Conservation (phyloP, 129 eudicot genomes). For the Flaveria brownii region DNA sequence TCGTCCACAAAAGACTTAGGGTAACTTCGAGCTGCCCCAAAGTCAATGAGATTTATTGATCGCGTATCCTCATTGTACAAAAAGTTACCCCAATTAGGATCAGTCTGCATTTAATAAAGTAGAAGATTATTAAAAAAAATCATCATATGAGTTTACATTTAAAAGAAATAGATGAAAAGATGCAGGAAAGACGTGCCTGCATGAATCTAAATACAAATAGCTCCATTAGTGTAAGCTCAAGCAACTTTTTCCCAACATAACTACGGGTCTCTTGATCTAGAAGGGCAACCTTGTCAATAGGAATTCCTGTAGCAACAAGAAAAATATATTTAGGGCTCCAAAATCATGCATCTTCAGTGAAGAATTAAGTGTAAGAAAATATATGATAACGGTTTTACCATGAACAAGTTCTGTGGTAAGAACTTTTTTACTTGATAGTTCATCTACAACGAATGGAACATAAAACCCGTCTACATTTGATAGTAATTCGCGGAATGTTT, state of each 20-base stretch:
- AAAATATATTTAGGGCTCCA: neutral
- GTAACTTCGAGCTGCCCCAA: constrained; percentile 92
- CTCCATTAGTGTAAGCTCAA: constrained; percentile 90
- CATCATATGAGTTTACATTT: neutral
- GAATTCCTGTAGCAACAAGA: constrained; percentile 57
- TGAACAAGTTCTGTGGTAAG: constrained; percentile 87
- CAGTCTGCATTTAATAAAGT: constrained; percentile 68
- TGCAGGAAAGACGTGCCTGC: constrained; percentile 63
- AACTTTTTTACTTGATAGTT: constrained; percentile 80
- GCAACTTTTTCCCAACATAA: constrained; percentile 83
- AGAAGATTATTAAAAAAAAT: constrained; percentile 25
- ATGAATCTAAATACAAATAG: constrained; percentile 86
- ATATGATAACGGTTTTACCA: constrained; percentile 44
- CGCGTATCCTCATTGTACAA: constrained; percentile 63
- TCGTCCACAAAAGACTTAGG: constrained; percentile 82
- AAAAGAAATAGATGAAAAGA: constrained; percentile 1
- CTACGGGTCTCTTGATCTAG: constrained; percentile 87
- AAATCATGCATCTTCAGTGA: neutral
- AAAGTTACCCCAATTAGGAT: constrained; percentile 96
- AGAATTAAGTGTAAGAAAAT: neutral
- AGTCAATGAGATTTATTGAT: constrained; percentile 84
- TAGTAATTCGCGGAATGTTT: constrained; percentile 57
- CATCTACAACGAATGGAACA: constrained; percentile 81
- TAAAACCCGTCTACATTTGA: constrained; percentile 70
- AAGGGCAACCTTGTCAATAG: constrained; percentile 86